Evolutionary conservation across 2,329 filamentous ascomycete genomes (phyloP), one percentile per base, ranked within the genome.

Genomic region (Ophiosphaerella narmari): DNA sequence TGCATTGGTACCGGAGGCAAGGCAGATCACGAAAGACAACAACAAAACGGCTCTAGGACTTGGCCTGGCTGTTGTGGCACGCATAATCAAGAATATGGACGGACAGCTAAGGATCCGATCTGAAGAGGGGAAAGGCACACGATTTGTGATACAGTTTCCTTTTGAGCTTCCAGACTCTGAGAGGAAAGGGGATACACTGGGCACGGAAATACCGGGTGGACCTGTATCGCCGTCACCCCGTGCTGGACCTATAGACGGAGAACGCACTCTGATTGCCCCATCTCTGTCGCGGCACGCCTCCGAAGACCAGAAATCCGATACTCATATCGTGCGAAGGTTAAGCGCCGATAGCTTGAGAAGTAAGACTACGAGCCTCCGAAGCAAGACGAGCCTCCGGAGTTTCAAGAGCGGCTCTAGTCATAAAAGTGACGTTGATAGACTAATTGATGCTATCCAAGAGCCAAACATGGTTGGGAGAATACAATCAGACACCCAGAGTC

Each of bases 21-120:
- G 73, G 31, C 56, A 63, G 4, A 37, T 70, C 2, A 65, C 49
- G 43, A 63, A 62, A 4, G 58, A 69, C 8, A 54, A 62, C 4
- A 65, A 74, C 7, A 76, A 76, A 44, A 74, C 77, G 8, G 86
- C 85, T 0, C 74, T 96, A 1, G 92, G 92, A 0, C 80, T 96
- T 8, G 92, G 91, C 0, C 79, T 96, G n/a, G 91, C 91, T 0
- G 80, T 95, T 11, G 91, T 96, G n/a, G 89, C 90, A 13, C 84
- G 91, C 33, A 90, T 91, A 32, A 81, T 96, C 29, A 84, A 86
- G n/a, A 96, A 91, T 65, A 94, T 96, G 89, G 87, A 93, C 50
- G 92, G 91, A 0, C 91, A 96, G 64, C 73, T 96, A 26, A 85
- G 90, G 1, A 75, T 96, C 1, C 93, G 91, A 63, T 96, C 91